Evolutionary conservation across 352 stramenopile genomes (phyloP), one percentile per base, ranked within the genome.

Genomic region (Albugo laibachii): DNA sequence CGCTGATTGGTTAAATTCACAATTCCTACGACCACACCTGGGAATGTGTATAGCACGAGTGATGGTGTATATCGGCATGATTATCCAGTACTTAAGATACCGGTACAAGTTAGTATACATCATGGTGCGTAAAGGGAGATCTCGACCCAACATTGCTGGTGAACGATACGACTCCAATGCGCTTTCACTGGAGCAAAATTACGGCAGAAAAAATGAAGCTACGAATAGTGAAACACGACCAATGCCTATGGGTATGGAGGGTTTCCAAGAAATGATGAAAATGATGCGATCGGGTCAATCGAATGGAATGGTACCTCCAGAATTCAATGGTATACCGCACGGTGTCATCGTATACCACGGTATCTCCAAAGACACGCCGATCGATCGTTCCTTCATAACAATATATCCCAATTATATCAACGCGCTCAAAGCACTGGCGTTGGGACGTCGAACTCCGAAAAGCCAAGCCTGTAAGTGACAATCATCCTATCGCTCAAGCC

Each of bases 331-430:
- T 4, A 68, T 69, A 54, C 56, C 61, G 11, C 59, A 57, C 8
- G 72, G 73, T 60, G 55, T 52, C 57, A 67, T 76, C 40, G 55
- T 87, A 12, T 83, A 82, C 59, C 62, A 81, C 43, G 71, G 71
- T 2, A 53, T 87, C 36, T 56, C 68, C 0, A 62, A 84, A 47
- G 72, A 65, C 35, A 61, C 58, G 24, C 59, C 63, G 13, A 69
- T 76, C 2, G 63, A 76, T 27, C 59, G 37, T 13, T 82, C 83
- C 46, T 70, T 66, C 8, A 31, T 31, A 47, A 86, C 69, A 36
- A 82, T 92, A 50, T 92, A 87, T 58, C 79, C 79, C 0, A 83
- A 84, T 59, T 89, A 89, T 63, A 81, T 92, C 51, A 74, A 92
- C 56, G 55, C 58, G 43, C 69, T 62, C 41, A 89, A 89, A 62